Evolutionary conservation across 495 filamentous ascomycete genomes (phyloP).

Genomic region (Bacidia gigantensis): DNA sequence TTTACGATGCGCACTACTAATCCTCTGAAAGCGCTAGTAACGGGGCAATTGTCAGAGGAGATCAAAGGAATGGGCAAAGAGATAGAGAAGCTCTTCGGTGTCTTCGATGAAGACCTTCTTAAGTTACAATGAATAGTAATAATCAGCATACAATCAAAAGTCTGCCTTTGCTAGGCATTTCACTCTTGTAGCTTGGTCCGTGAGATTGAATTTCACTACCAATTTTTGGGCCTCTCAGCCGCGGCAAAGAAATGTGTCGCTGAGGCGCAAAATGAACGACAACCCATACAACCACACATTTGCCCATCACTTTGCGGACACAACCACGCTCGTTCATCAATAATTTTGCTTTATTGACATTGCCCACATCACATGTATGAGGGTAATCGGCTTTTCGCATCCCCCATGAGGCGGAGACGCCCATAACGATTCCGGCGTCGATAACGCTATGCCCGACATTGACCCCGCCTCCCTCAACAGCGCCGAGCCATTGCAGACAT

Average conservation of each 20-base stretch:
- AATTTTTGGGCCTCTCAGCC: neutral
- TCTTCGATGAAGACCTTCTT: constrained; percentile 58
- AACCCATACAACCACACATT: neutral
- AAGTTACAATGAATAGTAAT: constrained; percentile 59
- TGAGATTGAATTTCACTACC: too few species aligned
- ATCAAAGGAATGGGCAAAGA: constrained; percentile 38
- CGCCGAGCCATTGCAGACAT: constrained; percentile 44
- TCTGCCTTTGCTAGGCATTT: too few species aligned
- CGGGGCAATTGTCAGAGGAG: constrained; percentile 37
- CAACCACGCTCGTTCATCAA: neutral
- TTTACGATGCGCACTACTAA: neutral
- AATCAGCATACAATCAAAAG: too few species aligned
- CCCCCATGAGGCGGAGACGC: constrained; percentile 3
- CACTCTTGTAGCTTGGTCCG: too few species aligned
- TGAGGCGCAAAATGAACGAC: neutral
- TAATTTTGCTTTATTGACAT: neutral
- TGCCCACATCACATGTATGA: neutral
- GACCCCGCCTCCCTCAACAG: constrained; percentile 73
- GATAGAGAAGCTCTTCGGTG: constrained; percentile 49
- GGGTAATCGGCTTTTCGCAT: neutral
- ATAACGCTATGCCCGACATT: constrained; percentile 58
- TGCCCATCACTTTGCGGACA: neutral
- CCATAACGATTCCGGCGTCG: neutral
- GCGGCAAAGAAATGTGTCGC: neutral
- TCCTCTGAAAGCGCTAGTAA: constrained; percentile 32